Conservation (phyloP, 768 basidiomycete genomes). For the Guyanaporus albipodus region DNA sequence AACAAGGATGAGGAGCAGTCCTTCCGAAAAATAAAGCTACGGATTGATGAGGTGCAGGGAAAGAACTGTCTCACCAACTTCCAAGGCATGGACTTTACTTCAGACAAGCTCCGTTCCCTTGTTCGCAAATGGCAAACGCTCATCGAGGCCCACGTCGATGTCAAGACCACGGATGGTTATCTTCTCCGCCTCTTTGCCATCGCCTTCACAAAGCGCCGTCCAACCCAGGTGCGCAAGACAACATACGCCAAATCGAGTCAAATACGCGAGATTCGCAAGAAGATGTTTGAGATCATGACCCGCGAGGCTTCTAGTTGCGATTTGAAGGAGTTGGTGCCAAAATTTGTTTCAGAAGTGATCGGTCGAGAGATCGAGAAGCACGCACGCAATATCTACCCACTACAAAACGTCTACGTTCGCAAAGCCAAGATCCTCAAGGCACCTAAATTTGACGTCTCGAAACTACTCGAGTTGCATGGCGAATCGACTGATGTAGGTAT, state of each 20-base stretch:
- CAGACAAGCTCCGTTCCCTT: conserved; percentile 98
- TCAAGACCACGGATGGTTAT: conserved; percentile 99
- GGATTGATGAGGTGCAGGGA: conserved; percentile 94
- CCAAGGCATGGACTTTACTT: conserved; percentile 99
- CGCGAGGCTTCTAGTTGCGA: conserved; percentile 94
- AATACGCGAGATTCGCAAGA: conserved; percentile 95
- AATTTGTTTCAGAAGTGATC: conserved; percentile 98
- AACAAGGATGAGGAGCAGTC: conserved; percentile 99
- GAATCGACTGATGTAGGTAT: conserved; percentile 84
- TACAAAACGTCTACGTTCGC: conserved; percentile 98
- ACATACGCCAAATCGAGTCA: conserved; percentile 96
- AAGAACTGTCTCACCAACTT: conserved; percentile 99
- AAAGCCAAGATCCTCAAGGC: conserved; percentile 99
- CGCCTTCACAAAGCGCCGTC: conserved; percentile 97
- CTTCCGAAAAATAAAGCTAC: conserved; percentile 99
- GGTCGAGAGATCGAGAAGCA: conserved; percentile 99
- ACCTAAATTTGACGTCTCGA: conserved; percentile 93
- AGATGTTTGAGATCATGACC: conserved; percentile 99
- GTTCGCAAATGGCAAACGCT: conserved; percentile 99
- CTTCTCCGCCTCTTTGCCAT: conserved; percentile 98
- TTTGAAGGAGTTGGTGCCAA: conserved; percentile 96
- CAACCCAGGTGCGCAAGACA: conserved; percentile 96
- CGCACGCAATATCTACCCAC: conserved; percentile 91
- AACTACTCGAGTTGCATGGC: conserved; percentile 95
- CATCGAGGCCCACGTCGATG: conserved; percentile 98